Percentiles rank a stretch among this genome's conserved stretches.
These are phyloP conservation scores for Cutaneotrichosporon cyanovorans DNA, from an alignment of 1,284 basidiomycete genomes.

Conservation along the genomic window DNA sequence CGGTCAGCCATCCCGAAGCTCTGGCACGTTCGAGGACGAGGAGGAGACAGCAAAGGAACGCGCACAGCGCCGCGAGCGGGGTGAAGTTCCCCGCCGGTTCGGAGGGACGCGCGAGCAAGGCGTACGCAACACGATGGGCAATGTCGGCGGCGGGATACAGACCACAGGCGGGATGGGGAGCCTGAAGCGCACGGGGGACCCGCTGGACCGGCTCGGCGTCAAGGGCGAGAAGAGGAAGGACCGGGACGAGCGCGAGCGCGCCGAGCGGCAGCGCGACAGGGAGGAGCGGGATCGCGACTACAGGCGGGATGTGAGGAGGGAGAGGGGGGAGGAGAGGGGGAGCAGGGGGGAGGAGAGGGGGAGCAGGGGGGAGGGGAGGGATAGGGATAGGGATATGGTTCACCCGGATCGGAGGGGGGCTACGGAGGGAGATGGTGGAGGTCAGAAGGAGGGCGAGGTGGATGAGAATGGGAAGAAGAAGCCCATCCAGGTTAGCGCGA, in stretches of 20 bases:
- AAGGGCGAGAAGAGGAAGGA: conserved; percentile 9
- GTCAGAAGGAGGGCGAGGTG: conserved; percentile 4
- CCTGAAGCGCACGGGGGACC: conserved; percentile 29
- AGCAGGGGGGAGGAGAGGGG: conserved; percentile 5
- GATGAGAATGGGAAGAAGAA: conserved; percentile 3
- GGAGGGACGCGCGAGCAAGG: conserved; percentile 41
- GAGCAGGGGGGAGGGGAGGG: conserved; percentile 6
- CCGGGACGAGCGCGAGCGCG: conserved; percentile 12
- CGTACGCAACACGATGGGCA: conserved; percentile 41
- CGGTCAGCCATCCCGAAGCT: conserved; percentile 1
- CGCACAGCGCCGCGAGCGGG: conserved; percentile 31
- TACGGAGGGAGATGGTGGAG: conserved; percentile 3
- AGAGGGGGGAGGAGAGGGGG: conserved; percentile 6
- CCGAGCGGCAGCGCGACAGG: conserved; percentile 9
- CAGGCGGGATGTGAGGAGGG: background rate
- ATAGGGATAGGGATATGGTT: background rate
- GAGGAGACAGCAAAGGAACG: conserved; percentile 33
- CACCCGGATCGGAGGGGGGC: conserved; percentile 4
- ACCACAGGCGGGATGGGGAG: conserved; percentile 25
- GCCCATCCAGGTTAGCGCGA: conserved; percentile 5
- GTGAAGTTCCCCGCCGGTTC: conserved; percentile 37
- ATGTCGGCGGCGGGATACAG: conserved; percentile 5
- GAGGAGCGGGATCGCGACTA: background rate
- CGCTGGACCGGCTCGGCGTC: conserved; percentile 32
- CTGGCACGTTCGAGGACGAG: conserved; percentile 9